Conservation (phyloP, 306 rosid species). For the Ormosia emarginata region DNA sequence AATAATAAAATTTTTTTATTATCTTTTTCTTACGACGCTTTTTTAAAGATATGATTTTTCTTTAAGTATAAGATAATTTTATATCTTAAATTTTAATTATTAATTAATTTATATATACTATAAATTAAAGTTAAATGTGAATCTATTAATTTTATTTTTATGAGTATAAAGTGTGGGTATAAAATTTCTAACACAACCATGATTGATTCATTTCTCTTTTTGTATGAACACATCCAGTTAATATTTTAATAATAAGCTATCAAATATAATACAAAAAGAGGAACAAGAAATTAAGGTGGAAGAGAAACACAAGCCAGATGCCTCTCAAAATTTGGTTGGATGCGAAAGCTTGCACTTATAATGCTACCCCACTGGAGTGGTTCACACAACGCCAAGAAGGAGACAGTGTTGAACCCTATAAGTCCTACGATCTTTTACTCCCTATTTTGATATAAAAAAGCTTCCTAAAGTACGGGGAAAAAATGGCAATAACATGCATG, state of each 20-base stretch:
- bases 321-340: background rate
- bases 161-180: too few species aligned
- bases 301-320: background rate
- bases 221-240: background rate
- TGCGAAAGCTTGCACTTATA: background rate
- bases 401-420: background rate
- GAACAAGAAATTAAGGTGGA: background rate
- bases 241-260: background rate
- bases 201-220: slow-evolving; percentile 11
- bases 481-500: background rate
- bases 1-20: too few species aligned
- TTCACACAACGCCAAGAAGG: background rate
- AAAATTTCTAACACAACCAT: background rate
- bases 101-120: too few species aligned
- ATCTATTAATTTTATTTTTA: too few species aligned
- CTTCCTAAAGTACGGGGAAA: background rate
- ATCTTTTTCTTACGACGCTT: too few species aligned
- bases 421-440: background rate
- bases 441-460: background rate
- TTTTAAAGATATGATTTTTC: too few species aligned
- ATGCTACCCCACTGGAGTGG: background rate
- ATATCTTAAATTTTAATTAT: too few species aligned
- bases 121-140: too few species aligned
- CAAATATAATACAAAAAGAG: background rate
- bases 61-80: too few species aligned